phyloP scores from a whole-genome alignment of 1,284 basidiomycete species.

The Microbotryum scabiosae region DNA sequence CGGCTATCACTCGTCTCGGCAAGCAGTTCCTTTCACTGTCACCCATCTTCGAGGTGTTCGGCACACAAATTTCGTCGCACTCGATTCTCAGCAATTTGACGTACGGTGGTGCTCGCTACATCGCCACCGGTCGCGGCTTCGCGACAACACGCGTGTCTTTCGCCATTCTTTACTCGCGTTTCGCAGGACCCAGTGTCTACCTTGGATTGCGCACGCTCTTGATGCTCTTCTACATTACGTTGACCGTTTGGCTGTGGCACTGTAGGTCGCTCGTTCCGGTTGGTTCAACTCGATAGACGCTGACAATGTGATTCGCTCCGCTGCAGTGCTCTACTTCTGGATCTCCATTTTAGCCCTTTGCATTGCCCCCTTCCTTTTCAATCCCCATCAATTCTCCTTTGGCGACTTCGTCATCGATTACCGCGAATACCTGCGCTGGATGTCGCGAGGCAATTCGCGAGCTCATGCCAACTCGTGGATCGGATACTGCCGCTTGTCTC shows the following conservation, averaged over 20 bases:
- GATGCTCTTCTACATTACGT: slow-evolving; percentile 80
- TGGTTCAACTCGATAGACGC: neutral
- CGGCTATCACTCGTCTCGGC: slow-evolving; percentile 74
- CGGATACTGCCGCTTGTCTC: slow-evolving; percentile 85
- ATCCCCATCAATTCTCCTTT: slow-evolving; percentile 92
- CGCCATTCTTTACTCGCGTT: slow-evolving; percentile 85
- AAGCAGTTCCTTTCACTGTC: slow-evolving; percentile 89
- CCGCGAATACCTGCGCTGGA: slow-evolving; percentile 92
- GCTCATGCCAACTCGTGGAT: slow-evolving; percentile 98
- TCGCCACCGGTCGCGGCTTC: slow-evolving; percentile 97
- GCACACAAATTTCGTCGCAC: slow-evolving; percentile 91
- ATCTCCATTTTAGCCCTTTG: slow-evolving; percentile 59
- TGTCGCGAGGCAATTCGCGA: slow-evolving; percentile 90
- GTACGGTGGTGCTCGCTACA: slow-evolving; percentile 91
- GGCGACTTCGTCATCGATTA: slow-evolving; percentile 95
- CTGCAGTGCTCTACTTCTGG: slow-evolving; percentile 83
- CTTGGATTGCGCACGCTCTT: slow-evolving; percentile 83
- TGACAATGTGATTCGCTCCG: neutral
- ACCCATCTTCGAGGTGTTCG: slow-evolving; percentile 92
- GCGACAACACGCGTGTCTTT: slow-evolving; percentile 88
- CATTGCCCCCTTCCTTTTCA: slow-evolving; percentile 89
- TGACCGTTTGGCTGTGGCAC: slow-evolving; percentile 80
- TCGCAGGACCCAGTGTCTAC: slow-evolving; percentile 93
- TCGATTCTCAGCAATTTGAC: slow-evolving; percentile 90
- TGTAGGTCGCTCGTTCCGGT: neutral